Percentiles rank a stretch among this genome's conserved stretches.
These are phyloP conservation scores for Geoglossum glabrum DNA, from an alignment of 495 filamentous ascomycete species.

Conservation along the genomic window DNA sequence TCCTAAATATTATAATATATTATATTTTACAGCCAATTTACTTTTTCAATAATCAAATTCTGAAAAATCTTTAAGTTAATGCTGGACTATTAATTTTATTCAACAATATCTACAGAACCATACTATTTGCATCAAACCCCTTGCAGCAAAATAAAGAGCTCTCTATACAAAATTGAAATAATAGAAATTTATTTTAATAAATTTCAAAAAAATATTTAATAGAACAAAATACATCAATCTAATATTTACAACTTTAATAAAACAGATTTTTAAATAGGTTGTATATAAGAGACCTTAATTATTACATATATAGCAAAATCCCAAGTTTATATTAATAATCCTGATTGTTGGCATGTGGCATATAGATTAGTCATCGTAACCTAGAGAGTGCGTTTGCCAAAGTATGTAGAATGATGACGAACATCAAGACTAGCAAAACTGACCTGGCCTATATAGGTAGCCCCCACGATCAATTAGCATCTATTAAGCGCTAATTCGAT, in stretches of 20 bases:
- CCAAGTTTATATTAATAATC: background rate
- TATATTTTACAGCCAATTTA: background rate
- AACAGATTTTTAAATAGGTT: slow-evolving; percentile 8
- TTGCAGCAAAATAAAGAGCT: too few relatives aligned
- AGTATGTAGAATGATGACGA: too few relatives aligned
- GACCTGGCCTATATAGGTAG: too few relatives aligned
- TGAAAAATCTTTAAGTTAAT: background rate
- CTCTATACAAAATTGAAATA: background rate
- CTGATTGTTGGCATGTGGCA: too few relatives aligned
- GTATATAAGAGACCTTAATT: background rate
- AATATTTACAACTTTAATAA: slow-evolving; percentile 8
- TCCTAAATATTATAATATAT: background rate
- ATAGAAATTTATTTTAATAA: background rate
- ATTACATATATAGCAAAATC: background rate
- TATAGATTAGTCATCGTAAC: too few relatives aligned
- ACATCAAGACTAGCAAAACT: too few relatives aligned
- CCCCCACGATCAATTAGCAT: too few relatives aligned
- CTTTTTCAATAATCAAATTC: slow-evolving; percentile 2
- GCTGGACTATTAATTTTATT: background rate
- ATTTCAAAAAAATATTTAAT: background rate
- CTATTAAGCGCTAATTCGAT: too few relatives aligned
- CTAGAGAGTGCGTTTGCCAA: too few relatives aligned
- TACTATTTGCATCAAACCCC: too few relatives aligned
- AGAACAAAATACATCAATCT: background rate
- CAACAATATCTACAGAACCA: too few relatives aligned